Percentiles rank a stretch among this genome's conserved stretches.
Conservation (phyloP, 148 eudicot genomes). For the Fagopyrum esculentum region DNA sequence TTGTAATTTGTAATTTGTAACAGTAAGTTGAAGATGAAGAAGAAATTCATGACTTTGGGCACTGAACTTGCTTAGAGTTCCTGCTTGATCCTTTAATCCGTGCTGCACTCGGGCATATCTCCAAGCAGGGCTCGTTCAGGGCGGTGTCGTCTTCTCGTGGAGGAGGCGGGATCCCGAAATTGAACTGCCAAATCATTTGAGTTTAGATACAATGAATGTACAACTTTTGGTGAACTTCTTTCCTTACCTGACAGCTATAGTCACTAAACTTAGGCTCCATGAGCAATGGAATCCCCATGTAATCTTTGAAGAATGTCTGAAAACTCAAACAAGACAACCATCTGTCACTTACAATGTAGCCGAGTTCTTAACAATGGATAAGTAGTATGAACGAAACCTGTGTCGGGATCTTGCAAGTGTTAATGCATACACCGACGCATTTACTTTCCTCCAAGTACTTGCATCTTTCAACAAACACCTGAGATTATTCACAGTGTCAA, state of each 20-base stretch:
- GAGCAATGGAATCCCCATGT: slow-evolving; percentile 83
- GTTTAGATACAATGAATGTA: not conserved
- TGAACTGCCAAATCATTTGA: slow-evolving; percentile 43
- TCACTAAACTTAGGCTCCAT: slow-evolving; percentile 96
- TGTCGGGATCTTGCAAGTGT: slow-evolving; percentile 94
- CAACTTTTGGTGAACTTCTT: not conserved
- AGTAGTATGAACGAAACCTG: slow-evolving; percentile 47
- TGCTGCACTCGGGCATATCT: slow-evolving; percentile 61
- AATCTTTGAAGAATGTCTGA: slow-evolving; percentile 71
- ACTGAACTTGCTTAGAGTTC: slow-evolving; percentile 19
- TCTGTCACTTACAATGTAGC: slow-evolving; percentile 1
- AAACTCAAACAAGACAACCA: not conserved
- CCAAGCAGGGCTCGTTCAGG: slow-evolving; percentile 72
- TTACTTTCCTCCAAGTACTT: slow-evolving; percentile 95
- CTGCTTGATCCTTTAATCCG: slow-evolving; percentile 23
- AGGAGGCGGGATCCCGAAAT: slow-evolving; percentile 63
- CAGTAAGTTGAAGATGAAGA: not conserved
- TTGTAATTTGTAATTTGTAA: not conserved
- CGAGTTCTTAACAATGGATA: not conserved
- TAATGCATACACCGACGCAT: slow-evolving; percentile 87
- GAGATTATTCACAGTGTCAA: slow-evolving; percentile 10
- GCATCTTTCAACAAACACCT: slow-evolving; percentile 96
- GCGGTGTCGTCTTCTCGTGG: slow-evolving; percentile 46
- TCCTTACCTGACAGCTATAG: slow-evolving; percentile 88
- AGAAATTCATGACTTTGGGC: slow-evolving; percentile 53